A percentile compares a stretch with the other conserved stretches of the same genome.
Evolutionary conservation across 257 asterid genomes (phyloP).

Genomic region (Petrea volubilis): DNA sequence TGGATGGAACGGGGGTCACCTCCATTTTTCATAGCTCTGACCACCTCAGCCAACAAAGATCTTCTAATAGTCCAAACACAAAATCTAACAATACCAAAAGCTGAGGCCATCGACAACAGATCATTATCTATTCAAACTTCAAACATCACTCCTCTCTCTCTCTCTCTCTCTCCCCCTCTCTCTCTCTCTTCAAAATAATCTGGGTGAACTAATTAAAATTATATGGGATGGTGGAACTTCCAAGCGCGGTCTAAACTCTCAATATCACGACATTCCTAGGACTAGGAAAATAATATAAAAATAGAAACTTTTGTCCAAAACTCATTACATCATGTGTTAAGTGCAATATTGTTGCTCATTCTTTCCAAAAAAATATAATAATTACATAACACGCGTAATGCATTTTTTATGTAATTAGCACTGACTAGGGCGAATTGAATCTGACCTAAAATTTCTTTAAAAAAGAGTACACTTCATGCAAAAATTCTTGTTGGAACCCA

Average conservation of each 20-base stretch:
- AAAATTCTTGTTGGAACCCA: too few species aligned
- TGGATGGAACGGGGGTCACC: constrained; percentile 33
- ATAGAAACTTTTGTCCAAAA: too few species aligned
- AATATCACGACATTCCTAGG: not conserved
- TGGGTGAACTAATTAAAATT: not conserved
- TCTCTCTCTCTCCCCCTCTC: not conserved
- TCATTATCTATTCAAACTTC: constrained; percentile 21
- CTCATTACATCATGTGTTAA: too few species aligned
- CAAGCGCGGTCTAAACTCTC: not conserved
- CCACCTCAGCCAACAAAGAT: constrained; percentile 76
- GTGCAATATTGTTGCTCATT: too few species aligned
- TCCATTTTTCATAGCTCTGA: constrained; percentile 50
- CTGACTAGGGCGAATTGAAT: too few species aligned
- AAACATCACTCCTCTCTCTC: not conserved
- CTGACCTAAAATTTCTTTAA: too few species aligned
- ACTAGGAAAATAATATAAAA: not conserved
- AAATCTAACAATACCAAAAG: constrained; percentile 45
- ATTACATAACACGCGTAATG: too few species aligned
- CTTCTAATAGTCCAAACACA: constrained; percentile 59
- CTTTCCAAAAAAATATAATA: too few species aligned
- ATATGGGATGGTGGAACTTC: not conserved
- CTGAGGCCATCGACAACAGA: not conserved
- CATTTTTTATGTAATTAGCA: too few species aligned
- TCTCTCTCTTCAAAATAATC: not conserved
- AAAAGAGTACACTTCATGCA: too few species aligned